phyloP scores from a whole-genome alignment of 2,329 filamentous ascomycete genomes.

The Dothideomycetidae sp. region DNA sequence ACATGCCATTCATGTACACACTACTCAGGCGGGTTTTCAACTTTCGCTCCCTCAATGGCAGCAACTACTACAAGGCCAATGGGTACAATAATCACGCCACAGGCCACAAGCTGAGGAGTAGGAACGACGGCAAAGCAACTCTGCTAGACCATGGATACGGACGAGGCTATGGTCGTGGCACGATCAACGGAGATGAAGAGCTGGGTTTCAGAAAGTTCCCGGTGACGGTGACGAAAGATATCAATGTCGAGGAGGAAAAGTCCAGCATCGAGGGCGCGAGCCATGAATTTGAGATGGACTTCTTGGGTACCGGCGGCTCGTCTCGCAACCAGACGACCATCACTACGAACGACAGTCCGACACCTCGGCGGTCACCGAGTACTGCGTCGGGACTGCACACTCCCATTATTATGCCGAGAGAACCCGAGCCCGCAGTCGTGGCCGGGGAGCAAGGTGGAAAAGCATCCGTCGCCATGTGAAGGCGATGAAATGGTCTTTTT shows the following conservation, averaged over 20 bases:
- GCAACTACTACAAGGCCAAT: constrained; percentile 2
- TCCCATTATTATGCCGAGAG: not conserved
- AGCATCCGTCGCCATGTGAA: too few relatives aligned
- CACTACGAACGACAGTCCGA: not conserved
- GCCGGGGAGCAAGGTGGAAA: not conserved
- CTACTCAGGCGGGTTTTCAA: constrained; percentile 11
- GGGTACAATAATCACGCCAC: constrained; percentile 5
- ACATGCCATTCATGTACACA: constrained; percentile 46
- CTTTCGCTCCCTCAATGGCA: constrained; percentile 9
- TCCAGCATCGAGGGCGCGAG: constrained; percentile 6
- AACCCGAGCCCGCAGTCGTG: not conserved
- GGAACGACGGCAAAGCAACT: constrained; percentile 1
- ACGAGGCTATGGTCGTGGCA: not conserved
- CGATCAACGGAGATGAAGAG: constrained; percentile 8
- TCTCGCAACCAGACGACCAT: constrained; percentile 5
- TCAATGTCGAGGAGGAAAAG: constrained; percentile 8
- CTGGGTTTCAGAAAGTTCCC: constrained; percentile 4
- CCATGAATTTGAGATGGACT: constrained; percentile 8
- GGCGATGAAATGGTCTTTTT: too few relatives aligned
- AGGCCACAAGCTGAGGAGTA: constrained; percentile 1
- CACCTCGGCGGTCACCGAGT: not conserved
- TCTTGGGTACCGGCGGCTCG: not conserved
- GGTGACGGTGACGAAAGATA: constrained; percentile 5
- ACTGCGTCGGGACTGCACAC: not conserved
- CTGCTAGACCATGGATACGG: not conserved